A percentile compares a stretch with the other conserved stretches of the same genome.
Evolutionary conservation across 2,329 filamentous ascomycete genomes (phyloP).

Genomic region (Emmonsia crescens): DNA sequence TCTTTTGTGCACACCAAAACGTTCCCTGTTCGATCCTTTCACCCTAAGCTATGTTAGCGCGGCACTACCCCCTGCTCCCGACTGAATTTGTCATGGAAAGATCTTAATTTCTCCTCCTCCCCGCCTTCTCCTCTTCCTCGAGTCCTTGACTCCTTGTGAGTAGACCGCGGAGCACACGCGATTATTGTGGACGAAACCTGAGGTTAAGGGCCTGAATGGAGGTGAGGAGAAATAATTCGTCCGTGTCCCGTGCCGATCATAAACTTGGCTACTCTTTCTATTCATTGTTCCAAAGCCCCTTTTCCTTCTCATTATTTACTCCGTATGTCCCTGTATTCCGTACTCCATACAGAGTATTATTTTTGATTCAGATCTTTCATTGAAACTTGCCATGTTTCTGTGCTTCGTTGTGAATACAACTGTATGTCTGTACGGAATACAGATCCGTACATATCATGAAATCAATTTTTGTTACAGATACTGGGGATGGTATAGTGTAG

Average conservation of each 20-base stretch:
- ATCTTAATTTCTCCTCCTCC: not conserved
- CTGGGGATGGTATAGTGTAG: no score
- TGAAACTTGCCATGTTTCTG: not conserved
- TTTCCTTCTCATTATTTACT: not conserved
- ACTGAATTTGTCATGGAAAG: not conserved
- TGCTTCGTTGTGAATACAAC: not conserved
- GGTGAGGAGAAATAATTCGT: no score
- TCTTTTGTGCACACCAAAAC: not conserved
- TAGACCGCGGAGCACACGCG: not conserved
- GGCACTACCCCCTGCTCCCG: not conserved
- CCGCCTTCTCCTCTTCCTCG: not conserved
- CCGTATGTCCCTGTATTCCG: no score
- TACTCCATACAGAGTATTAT: not conserved
- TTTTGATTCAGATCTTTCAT: not conserved
- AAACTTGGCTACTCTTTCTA: no score
- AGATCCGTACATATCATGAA: no score
- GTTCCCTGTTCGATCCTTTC: not conserved
- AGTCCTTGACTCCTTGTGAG: no score
- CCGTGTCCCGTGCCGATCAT: not conserved
- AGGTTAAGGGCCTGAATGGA: no score
- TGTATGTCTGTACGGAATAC: no score
- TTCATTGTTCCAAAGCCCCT: no score
- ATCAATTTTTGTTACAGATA: not conserved
- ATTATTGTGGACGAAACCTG: not conserved
- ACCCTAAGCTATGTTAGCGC: not conserved